phyloP scores from a whole-genome alignment of 768 basidiomycete genomes.

The Termitomyces sp. region DNA sequence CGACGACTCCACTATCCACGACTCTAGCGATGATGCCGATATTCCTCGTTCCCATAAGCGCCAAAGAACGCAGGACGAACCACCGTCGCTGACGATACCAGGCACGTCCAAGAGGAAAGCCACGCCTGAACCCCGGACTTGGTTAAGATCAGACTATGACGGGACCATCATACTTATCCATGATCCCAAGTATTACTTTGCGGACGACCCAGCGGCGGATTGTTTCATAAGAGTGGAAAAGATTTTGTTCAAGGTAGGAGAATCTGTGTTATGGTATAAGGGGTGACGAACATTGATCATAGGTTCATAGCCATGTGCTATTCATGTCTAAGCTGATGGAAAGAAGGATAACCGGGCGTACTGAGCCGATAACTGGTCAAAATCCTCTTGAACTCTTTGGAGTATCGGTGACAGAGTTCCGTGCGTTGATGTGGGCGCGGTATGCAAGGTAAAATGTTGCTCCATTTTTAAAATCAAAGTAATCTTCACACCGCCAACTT shows the following conservation, averaged over 20 bases:
- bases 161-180: slow-evolving; percentile 19
- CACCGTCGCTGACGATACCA: slow-evolving; percentile 7
- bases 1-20: slow-evolving; percentile 27
- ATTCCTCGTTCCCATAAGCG: slow-evolving; percentile 21
- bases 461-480: neutral
- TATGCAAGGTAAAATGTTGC: slow-evolving; percentile 42
- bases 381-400: slow-evolving; percentile 43
- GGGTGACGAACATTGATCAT: neutral
- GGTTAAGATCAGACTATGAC: slow-evolving; percentile 15
- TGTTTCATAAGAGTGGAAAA: slow-evolving; percentile 40
- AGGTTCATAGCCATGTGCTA: slow-evolving; percentile 22
- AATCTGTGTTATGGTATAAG: neutral
- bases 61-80: slow-evolving; percentile 24
- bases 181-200: slow-evolving; percentile 34
- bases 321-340: slow-evolving; percentile 18
- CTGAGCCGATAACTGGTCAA: slow-evolving; percentile 16
- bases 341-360: slow-evolving; percentile 8
- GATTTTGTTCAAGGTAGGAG: slow-evolving; percentile 45
- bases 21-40: slow-evolving; percentile 26
- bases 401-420: slow-evolving; percentile 42
- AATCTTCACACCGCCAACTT: neutral
- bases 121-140: slow-evolving; percentile 1
- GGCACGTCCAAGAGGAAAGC: neutral
- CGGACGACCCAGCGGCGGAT: slow-evolving; percentile 29
- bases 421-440: slow-evolving; percentile 50